Conservation (phyloP, 345 rosid species). For the Erysimum cheiranthoides region DNA sequence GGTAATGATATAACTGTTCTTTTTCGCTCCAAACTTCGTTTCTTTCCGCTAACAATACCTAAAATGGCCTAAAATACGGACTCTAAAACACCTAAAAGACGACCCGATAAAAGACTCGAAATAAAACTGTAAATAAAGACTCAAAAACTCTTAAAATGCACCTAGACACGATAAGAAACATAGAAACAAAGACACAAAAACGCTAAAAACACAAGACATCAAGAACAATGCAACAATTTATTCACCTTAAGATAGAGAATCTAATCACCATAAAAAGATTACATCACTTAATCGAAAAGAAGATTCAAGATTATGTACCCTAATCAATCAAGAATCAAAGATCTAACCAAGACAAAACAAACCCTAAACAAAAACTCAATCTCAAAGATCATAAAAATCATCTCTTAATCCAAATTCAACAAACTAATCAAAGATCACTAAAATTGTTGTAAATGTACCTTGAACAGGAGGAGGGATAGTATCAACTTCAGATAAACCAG, state of each 20-base stretch:
- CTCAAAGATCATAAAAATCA: background rate
- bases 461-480: constrained; percentile 47
- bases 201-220: background rate
- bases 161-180: background rate
- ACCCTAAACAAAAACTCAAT: constrained; percentile 14
- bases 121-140: background rate
- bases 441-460: constrained; percentile 48
- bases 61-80: background rate
- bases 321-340: constrained; percentile 1
- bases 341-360: constrained; percentile 6
- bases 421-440: background rate
- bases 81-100: background rate
- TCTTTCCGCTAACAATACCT: background rate
- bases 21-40: background rate
- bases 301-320: background rate
- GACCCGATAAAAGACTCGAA: background rate
- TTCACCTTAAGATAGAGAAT: background rate
- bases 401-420: background rate
- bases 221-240: constrained; percentile 1
- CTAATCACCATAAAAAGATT: background rate
- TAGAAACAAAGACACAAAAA: background rate
- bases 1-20: background rate
- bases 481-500: constrained; percentile 65
- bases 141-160: background rate
- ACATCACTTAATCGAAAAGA: background rate